Evolutionary conservation across 2,329 filamentous ascomycete species (phyloP), one percentile per base, ranked within the genome.

Genomic region (Alternaria sp.): DNA sequence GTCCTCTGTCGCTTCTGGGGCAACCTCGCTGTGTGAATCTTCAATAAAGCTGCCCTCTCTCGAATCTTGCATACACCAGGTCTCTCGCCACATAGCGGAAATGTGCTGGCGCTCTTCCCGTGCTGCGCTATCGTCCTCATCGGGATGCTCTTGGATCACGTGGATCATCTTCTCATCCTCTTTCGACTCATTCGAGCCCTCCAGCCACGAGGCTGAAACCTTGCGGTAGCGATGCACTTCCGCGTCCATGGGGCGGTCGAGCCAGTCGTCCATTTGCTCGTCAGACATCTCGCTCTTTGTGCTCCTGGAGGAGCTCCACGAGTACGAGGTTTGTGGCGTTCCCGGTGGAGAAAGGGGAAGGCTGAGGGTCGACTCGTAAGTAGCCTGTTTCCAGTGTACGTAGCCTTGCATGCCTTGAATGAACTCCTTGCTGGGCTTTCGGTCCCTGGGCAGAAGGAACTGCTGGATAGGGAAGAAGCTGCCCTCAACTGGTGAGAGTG

Each of bases 251-350:
- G 66, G 66, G 22, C 56, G 56, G 36, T 68, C 66, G 9, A 68
- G 57, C 66, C 66, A 68, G 11, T 64, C 62, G 28, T 68, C 66
- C 34, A 68, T 67, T n/a, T 67, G 53, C 58, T 68, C 66, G 45
- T 68, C 66, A 0, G 66, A 65, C 66, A 68, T 65, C 18, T 63
- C 60, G 28, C 53, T 62, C 20, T 41, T 54, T 12, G 60, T 20
- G 28, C 62, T 66, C 25, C 54, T 56, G 9, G 58, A 57, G 0
- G 64, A 64, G 25, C 41, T 53, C 46, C 44, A 54, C 1, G 57
- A 54, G 44, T 28, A 43, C 9, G 49, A 54, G 34, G 49, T 60
- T n/a, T 46, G 46, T 4, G 56, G 58, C 30, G 62, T 59, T 45
- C 53, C 50, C 12, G 58, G 44, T 5, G 60, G 58, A 14, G 62